Evolutionary conservation across 805 yeast species (phyloP), one percentile per base, ranked within the genome.

Genomic region (Saturnispora sanitii): DNA sequence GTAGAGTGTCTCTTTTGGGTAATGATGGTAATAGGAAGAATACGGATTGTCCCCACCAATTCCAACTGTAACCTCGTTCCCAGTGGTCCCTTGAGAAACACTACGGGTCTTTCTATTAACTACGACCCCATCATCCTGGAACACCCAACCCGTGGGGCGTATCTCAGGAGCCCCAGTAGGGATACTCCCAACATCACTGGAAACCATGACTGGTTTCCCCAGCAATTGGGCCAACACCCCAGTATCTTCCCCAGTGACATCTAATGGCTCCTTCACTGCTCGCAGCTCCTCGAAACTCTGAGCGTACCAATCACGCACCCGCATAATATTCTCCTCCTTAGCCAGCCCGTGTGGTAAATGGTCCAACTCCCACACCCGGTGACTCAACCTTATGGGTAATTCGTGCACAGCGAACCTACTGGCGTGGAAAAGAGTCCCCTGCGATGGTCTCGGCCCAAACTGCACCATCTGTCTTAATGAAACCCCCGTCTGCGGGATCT

Each of bases 401-500:
- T 87, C 96, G 54, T 84, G 85, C 1, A 82, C 84, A 8, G 82
- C 77, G 55, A 86, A 86, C 57, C 81, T 83, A 6, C 88, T 80
- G 1, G 95, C 95, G 35, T 83, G 71, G 57, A 82, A 87, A 31
- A 84, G 64, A 9, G 82, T 73, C 3, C 94, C 95, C 12, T 82
- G 83, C 25, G 75, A 70, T 6, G 95, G 92, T 34, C 71, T 66
- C 8, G 80, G 77, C 3, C 96, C 95, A 63, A 86, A 82, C 55
- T 83, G 92, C 16, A 86, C 95, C 95, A 86, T 85, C 58, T 85
- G 95, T 43, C 86, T 69, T 45, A 86, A 64, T 3, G 87, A 79
- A 3, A 86, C 85, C 1, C 94, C 87, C 2, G 94, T 83, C 34
- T 88, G 92, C 11, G 86, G 82, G 47, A 79, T 70, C 39, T 70